Conservation (phyloP, 1,284 basidiomycete species). For the Rhodotorula sp. region DNA sequence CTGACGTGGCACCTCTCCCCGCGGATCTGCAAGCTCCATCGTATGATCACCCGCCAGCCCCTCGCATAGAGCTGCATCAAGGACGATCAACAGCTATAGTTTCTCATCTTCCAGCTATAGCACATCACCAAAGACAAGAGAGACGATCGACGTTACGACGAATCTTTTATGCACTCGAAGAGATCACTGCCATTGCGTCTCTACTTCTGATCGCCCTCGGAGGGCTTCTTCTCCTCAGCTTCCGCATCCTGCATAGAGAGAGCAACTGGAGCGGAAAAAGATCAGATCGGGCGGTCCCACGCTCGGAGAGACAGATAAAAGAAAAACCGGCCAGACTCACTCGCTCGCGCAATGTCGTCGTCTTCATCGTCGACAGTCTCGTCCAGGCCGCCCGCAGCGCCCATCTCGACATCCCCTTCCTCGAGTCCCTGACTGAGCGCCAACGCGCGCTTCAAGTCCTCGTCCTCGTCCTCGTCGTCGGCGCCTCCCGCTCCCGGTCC, state of each 20-base stretch:
- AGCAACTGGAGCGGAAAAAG: constrained; percentile 48
- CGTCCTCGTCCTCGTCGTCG: constrained; percentile 48
- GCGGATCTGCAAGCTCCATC: too few relatives aligned
- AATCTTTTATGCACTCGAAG: too few relatives aligned
- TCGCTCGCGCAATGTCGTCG: constrained; percentile 57
- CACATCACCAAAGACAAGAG: background rate
- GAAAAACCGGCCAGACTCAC: constrained; percentile 14
- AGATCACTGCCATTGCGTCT: too few relatives aligned
- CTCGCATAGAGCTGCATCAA: too few relatives aligned
- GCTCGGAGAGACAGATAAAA: background rate
- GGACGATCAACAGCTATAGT: too few relatives aligned
- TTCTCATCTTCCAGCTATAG: too few relatives aligned
- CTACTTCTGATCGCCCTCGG: background rate
- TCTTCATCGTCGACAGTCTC: constrained; percentile 19
- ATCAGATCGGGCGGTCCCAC: background rate
- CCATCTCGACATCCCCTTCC: constrained; percentile 32
- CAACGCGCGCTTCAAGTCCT: constrained; percentile 47
- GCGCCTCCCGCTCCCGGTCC: constrained; percentile 47
- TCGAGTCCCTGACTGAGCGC: constrained; percentile 30
- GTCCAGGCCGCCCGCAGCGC: constrained; percentile 23
- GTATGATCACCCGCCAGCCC: too few relatives aligned
- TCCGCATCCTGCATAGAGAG: constrained; percentile 56
- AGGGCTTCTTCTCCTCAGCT: constrained; percentile 8
- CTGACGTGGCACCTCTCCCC: too few relatives aligned
- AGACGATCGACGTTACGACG: background rate